phyloP scores from a whole-genome alignment of 202 grass and related monocot species.

The Zizania palustris region DNA sequence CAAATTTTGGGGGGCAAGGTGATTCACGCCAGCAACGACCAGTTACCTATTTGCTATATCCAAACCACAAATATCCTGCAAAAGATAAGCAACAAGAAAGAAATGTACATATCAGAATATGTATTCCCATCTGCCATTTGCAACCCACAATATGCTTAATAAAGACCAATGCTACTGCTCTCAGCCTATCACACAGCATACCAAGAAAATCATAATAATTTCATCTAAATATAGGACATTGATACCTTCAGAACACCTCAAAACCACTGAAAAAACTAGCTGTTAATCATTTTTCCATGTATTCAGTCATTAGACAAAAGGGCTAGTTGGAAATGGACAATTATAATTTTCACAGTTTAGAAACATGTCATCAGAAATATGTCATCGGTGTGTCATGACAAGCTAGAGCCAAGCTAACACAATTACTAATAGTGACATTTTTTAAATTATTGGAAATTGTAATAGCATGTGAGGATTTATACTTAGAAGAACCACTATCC shows the following conservation, averaged over 20 bases:
- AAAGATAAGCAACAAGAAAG: not conserved
- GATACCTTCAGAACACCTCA: not conserved
- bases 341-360: too few species aligned
- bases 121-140: not conserved
- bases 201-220: not conserved
- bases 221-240: not conserved
- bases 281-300: not conserved
- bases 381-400: too few species aligned
- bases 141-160: not conserved
- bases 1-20: not conserved
- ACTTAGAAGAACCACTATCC: not conserved
- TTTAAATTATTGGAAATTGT: too few species aligned
- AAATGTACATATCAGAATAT: not conserved
- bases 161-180: not conserved
- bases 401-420: too few species aligned
- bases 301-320: not conserved
- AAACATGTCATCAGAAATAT: too few species aligned
- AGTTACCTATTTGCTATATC: not conserved
- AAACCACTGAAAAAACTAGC: not conserved
- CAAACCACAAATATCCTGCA: constrained; percentile 4
- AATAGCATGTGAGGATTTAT: too few species aligned
- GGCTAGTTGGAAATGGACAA: too few species aligned
- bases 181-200: not conserved
- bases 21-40: not conserved
- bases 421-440: too few species aligned